A percentile compares a stretch with the other conserved stretches of the same genome.
These are phyloP conservation scores for Kodamaea restingae DNA, from an alignment of 805 yeast species.

Conservation along the genomic window DNA sequence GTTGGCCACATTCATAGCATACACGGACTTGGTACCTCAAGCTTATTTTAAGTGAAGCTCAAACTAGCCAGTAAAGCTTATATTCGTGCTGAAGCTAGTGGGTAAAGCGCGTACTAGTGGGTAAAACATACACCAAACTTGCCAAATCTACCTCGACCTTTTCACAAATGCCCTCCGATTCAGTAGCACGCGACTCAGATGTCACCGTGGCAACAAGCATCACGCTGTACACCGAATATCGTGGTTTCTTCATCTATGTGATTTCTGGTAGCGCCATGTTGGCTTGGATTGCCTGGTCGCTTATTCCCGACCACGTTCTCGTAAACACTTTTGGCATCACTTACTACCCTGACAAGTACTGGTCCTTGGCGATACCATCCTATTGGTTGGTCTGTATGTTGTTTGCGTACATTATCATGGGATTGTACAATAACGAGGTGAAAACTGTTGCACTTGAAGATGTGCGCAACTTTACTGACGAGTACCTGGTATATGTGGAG, in stretches of 20 bases:
- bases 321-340: conserved; percentile 48
- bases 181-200: conserved; percentile 61
- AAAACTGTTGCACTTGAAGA: conserved; percentile 58
- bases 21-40: too few species aligned
- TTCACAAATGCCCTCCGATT: conserved; percentile 37
- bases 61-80: too few species aligned
- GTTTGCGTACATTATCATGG: conserved; percentile 66
- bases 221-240: conserved; percentile 70
- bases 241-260: conserved; percentile 81
- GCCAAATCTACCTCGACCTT: too few species aligned
- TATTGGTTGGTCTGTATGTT: conserved; percentile 66
- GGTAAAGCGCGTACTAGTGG: too few species aligned
- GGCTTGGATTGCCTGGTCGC: conserved; percentile 69
- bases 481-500: conserved; percentile 39
- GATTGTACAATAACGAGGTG: conserved; percentile 72
- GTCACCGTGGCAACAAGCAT: conserved; percentile 55
- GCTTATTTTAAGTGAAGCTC: too few species aligned
- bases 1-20: too few species aligned
- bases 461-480: conserved; percentile 64
- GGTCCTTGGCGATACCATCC: conserved; percentile 81
- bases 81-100: too few species aligned
- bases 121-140: too few species aligned
- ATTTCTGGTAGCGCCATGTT: conserved; percentile 53
- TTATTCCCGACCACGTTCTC: conserved; percentile 58
- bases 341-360: conserved; percentile 85